Conservation (phyloP, 176 grass and related monocot genomes). For the Thalia dealbata region DNA sequence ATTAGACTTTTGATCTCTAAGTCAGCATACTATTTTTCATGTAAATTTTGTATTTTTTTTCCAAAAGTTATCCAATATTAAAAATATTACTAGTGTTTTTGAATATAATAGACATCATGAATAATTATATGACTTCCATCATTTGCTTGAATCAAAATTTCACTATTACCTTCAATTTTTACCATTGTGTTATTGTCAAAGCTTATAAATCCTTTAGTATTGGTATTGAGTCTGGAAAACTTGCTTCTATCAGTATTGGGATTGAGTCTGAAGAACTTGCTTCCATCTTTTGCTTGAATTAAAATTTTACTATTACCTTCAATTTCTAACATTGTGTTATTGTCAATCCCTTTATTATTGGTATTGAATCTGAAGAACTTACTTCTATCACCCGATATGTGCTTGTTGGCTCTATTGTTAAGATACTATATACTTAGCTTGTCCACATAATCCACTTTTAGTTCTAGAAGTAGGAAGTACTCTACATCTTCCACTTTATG, state of each 20-base stretch:
- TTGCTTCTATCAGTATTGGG: too few species aligned
- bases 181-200: too few species aligned
- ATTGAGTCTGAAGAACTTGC: too few species aligned
- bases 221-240: too few species aligned
- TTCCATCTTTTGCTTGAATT: neutral
- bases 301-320: neutral
- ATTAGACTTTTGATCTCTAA: too few species aligned
- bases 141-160: too few species aligned
- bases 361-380: too few species aligned
- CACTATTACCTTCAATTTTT: too few species aligned
- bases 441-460: too few species aligned
- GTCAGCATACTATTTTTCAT: neutral
- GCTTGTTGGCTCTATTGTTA: neutral
- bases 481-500: neutral
- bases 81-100: neutral
- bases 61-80: neutral
- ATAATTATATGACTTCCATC: neutral
- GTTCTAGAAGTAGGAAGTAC: too few species aligned
- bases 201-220: too few species aligned
- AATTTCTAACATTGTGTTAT: too few species aligned
- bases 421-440: neutral
- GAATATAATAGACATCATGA: neutral
- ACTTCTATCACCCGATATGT: neutral
- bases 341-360: neutral
- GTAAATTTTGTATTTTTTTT: neutral